phyloP scores from a whole-genome alignment of 1,284 basidiomycete species.

The Paramarasmius palmivorus region DNA sequence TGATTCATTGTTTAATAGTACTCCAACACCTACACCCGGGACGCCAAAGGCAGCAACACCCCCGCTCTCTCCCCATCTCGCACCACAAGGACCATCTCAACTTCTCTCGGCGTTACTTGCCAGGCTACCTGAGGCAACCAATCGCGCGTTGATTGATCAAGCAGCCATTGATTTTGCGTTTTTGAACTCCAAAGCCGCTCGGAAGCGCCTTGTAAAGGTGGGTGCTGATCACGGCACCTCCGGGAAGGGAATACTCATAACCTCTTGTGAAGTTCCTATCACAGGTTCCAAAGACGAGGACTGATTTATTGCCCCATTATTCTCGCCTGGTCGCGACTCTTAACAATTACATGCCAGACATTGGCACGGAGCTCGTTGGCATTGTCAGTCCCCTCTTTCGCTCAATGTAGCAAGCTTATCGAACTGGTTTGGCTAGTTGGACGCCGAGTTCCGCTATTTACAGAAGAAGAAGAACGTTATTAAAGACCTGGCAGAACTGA shows the following conservation, averaged over 20 bases:
- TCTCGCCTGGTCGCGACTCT: constrained; percentile 88
- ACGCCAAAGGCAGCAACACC: constrained; percentile 66
- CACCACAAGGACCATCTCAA: constrained; percentile 88
- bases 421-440: constrained; percentile 60
- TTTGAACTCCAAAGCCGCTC: constrained; percentile 92
- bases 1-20: constrained; percentile 29
- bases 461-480: constrained; percentile 92
- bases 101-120: constrained; percentile 90
- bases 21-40: constrained; percentile 62
- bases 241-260: constrained; percentile 6
- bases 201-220: constrained; percentile 88
- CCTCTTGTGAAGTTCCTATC: constrained; percentile 66
- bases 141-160: constrained; percentile 90
- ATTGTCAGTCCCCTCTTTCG: constrained; percentile 52
- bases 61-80: constrained; percentile 63
- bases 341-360: constrained; percentile 91
- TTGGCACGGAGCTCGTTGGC: constrained; percentile 81
- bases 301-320: constrained; percentile 93
- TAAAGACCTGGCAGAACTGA: constrained; percentile 82
- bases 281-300: constrained; percentile 86
- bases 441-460: constrained; percentile 96
- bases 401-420: constrained; percentile 1
- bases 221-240: constrained; percentile 21
- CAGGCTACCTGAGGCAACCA: constrained; percentile 92
- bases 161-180: constrained; percentile 96